A percentile compares a stretch with the other conserved stretches of the same genome.
phyloP scores from a whole-genome alignment of 306 rosid species.

The Cicer cuneatum region DNA sequence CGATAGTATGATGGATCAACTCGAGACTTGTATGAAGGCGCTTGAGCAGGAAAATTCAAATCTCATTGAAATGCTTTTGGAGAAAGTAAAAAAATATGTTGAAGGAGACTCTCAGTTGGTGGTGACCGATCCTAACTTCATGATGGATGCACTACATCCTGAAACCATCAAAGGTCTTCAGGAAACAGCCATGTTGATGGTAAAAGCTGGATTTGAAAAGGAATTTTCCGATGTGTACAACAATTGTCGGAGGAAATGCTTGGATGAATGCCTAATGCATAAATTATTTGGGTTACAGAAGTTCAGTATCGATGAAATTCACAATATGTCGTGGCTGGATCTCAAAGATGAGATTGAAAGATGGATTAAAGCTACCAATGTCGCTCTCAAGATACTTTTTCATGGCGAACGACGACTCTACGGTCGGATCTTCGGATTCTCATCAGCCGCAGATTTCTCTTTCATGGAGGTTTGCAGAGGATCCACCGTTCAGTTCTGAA shows the following conservation, averaged over 20 bases:
- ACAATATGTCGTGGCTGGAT: conserved; percentile 78
- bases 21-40: background rate
- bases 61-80: background rate
- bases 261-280: conserved; percentile 73
- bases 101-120: background rate
- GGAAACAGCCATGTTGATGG: conserved; percentile 70
- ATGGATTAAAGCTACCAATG: conserved; percentile 76
- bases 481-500: conserved; percentile 70
- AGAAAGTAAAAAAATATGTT: background rate
- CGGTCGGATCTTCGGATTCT: conserved; percentile 72
- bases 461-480: conserved; percentile 93
- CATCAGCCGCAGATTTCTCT: conserved; percentile 75
- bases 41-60: background rate
- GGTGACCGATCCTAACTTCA: conserved; percentile 39
- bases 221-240: conserved; percentile 61
- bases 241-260: conserved; percentile 77
- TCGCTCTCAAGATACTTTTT: conserved; percentile 74
- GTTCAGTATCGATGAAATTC: conserved; percentile 85
- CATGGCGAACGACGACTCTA: conserved; percentile 86
- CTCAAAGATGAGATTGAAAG: conserved; percentile 82
- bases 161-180: conserved; percentile 62
- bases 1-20: background rate
- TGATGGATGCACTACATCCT: conserved; percentile 67
- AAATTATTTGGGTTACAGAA: conserved; percentile 70
- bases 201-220: conserved; percentile 63